Percentiles rank a stretch among this genome's conserved stretches.
phyloP scores from a whole-genome alignment of 306 rosid genomes.

The Elaeagnus macrophylla region DNA sequence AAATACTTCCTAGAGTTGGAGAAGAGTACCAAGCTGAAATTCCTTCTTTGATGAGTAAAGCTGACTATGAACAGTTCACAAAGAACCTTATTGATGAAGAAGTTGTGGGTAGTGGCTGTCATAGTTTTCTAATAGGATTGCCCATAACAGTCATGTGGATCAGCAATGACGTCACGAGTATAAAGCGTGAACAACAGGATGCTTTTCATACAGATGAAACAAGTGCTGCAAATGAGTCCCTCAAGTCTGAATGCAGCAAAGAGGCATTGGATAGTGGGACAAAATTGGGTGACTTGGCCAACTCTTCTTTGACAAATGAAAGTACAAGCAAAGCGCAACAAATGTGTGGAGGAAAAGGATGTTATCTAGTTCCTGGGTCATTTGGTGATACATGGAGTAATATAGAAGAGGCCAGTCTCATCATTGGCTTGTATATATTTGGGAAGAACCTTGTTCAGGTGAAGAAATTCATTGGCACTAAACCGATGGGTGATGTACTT shows the following conservation, averaged over 20 bases:
- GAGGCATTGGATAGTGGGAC: conserved; percentile 17
- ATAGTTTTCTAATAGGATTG: conserved; percentile 40
- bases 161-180: conserved; percentile 22
- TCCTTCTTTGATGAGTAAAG: conserved; percentile 35
- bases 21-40: conserved; percentile 59
- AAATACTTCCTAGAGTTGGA: conserved; percentile 65
- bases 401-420: conserved; percentile 56
- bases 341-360: conserved; percentile 23
- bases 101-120: conserved; percentile 8
- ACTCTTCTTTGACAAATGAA: conserved; percentile 27
- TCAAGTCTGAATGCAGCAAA: conserved; percentile 15
- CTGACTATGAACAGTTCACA: conserved; percentile 28
- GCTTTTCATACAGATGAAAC: conserved; percentile 21
- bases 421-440: conserved; percentile 74
- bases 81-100: conserved; percentile 25
- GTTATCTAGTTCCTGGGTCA: conserved; percentile 52
- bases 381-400: conserved; percentile 47
- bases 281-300: conserved; percentile 22
- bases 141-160: conserved; percentile 55
- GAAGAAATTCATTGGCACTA: conserved; percentile 51
- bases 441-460: conserved; percentile 77
- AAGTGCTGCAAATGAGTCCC: conserved; percentile 22
- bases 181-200: conserved; percentile 15
- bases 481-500: conserved; percentile 59
- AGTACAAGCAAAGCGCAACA: conserved; percentile 20